Evolutionary conservation across 352 stramenopile genomes (phyloP).

Genomic region (Plasmopara halstedii): DNA sequence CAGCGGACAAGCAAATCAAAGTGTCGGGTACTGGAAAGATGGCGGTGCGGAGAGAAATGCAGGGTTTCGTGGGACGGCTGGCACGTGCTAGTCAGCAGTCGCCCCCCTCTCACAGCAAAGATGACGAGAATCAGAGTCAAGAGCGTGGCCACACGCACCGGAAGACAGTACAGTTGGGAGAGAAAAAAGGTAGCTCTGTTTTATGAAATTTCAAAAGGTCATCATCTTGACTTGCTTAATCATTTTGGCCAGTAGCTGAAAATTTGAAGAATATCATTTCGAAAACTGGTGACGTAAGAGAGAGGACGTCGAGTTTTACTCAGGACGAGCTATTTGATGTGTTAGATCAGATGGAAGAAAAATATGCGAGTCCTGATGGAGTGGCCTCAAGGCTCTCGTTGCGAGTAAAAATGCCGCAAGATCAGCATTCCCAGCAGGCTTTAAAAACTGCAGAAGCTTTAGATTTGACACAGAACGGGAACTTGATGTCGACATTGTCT

Average conservation of each 20-base stretch:
- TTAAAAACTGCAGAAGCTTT: neutral
- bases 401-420: neutral
- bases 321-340: conserved; percentile 57
- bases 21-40: conserved; percentile 63
- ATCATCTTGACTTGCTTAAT: neutral
- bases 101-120: conserved; percentile 12
- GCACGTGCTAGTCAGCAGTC: conserved; percentile 46
- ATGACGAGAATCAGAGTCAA: conserved; percentile 3
- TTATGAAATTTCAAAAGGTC: conserved; percentile 2
- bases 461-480: conserved; percentile 1
- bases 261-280: conserved; percentile 10
- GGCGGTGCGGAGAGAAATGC: conserved; percentile 55
- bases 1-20: conserved; percentile 70
- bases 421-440: neutral
- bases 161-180: conserved; percentile 3
- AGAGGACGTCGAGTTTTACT: neutral
- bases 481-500: conserved; percentile 3
- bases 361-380: conserved; percentile 36
- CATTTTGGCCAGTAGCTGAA: conserved; percentile 2
- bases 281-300: neutral
- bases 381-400: neutral
- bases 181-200: conserved; percentile 15
- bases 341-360: conserved; percentile 54
- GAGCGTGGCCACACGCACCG: conserved; percentile 1
- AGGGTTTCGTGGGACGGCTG: conserved; percentile 59